These are phyloP conservation scores for Annulohypoxylon maeteangense DNA, from an alignment of 495 filamentous ascomycete genomes.

Conservation along the genomic window DNA sequence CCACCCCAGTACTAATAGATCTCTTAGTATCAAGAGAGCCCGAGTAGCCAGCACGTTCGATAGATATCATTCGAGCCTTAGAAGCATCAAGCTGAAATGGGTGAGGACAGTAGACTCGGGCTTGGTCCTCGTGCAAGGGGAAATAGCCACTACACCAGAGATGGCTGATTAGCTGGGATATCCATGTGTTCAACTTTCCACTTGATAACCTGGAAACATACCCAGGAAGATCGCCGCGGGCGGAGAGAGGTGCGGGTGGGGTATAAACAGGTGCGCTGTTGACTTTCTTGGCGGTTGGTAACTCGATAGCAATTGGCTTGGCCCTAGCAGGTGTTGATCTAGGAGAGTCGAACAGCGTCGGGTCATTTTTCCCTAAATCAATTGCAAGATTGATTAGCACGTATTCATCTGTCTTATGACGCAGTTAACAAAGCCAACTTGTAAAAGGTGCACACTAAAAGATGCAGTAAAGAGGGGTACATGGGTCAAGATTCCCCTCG, in stretches of 20 bases:
- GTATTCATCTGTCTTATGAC: conserved; percentile 31
- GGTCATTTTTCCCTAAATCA: conserved; percentile 43
- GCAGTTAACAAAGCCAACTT: conserved; percentile 27
- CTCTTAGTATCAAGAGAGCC: conserved; percentile 18
- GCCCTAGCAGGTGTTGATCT: conserved; percentile 45
- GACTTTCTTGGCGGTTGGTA: conserved; percentile 47
- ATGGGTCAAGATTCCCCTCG: conserved; percentile 5
- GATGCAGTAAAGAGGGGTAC: conserved; percentile 16
- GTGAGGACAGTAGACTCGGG: conserved; percentile 51
- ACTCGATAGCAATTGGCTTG: conserved; percentile 60
- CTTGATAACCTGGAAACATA: too few species aligned
- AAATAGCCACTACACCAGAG: conserved; percentile 58
- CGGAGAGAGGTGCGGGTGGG: conserved; percentile 56
- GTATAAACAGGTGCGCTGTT: conserved; percentile 52
- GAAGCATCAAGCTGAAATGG: conserved; percentile 54
- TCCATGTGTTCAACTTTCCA: conserved; percentile 13
- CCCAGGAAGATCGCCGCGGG: conserved; percentile 62
- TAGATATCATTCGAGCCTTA: conserved; percentile 50
- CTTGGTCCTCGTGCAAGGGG: conserved; percentile 60
- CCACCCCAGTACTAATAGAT: background rate
- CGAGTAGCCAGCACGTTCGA: conserved; percentile 44
- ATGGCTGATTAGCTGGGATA: conserved; percentile 5
- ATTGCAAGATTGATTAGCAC: conserved; percentile 42
- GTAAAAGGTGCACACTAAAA: background rate
- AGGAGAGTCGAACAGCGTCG: conserved; percentile 33